Base-by-base conservation (phyloP, 768 basidiomycete species). In the Paxillus ammoniavirescens region DNA sequence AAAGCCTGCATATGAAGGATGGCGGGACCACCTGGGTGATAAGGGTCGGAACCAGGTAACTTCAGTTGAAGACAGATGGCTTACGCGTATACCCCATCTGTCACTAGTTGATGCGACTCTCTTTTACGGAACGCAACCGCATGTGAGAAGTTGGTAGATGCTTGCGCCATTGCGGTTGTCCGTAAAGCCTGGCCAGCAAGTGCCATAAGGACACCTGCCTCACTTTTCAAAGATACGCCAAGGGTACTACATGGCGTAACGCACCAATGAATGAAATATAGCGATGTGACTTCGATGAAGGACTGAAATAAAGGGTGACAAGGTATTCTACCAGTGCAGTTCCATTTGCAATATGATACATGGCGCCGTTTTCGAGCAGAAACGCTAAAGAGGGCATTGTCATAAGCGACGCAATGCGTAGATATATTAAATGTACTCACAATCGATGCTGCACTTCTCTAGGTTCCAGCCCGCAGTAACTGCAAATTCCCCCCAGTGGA, bases 1-100 rank as follows among this genome's bases (percentile, higher is more conserved):
- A 76, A 98, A 99, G 2, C 95, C 97, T 2, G 91, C 83, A 61
- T 99, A 99, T 0, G 96, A 97, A 10, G 97, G 97, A 71, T 99
- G 97, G 13, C 97, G 84, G 56, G 86, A 87, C 82, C 59, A 68
- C 21, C 66, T 66, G 33, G 3, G 41, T 41, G 28, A 18, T 45
- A 37, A 7, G 33, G 14, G 8, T 45, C 21, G 26, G 45, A 31
- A 38, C 26, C 23, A 48, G 40, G 23, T 10, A 21, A 14, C 3
- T 42, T 13, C 8, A 18, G 37, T 10, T 35, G 18, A 28, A 45
- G 30, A 44, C n/a, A 26, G 13, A 40, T 23, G 35, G 76, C 86
- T 68, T 66, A 97, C 90, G 81, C 77, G 61, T 98, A 99, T 49
- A 99, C 77, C 14, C 97, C 97, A 58, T 85, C 78, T 5, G 89